Evolutionary conservation across 2,329 filamentous ascomycete species (phyloP).

Genomic region (Xylaria sp.): DNA sequence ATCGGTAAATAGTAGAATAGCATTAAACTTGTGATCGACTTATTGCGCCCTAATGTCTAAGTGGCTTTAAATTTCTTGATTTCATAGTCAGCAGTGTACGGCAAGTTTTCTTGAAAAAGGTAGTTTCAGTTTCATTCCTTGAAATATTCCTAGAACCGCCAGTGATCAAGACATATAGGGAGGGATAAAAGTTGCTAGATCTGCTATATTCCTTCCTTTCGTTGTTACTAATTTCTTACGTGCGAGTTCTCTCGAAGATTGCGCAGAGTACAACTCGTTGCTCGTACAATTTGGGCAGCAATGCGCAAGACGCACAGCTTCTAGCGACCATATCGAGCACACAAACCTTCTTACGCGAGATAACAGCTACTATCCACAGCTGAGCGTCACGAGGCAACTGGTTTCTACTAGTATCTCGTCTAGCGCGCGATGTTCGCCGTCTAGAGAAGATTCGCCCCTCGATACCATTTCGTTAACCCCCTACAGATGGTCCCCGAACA

Average conservation of each 20-base stretch:
- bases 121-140: neutral
- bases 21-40: constrained; percentile 40
- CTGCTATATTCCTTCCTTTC: neutral
- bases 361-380: constrained; percentile 8
- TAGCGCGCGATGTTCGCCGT: constrained; percentile 10
- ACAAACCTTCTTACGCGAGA: neutral
- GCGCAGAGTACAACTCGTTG: neutral
- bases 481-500: constrained; percentile 11
- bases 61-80: neutral
- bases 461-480: neutral
- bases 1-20: constrained; percentile 41
- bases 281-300: neutral
- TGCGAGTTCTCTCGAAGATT: neutral
- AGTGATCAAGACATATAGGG: neutral
- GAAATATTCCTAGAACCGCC: neutral
- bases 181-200: neutral
- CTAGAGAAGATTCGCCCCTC: neutral
- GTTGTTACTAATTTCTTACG: neutral
- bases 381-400: constrained; percentile 13
- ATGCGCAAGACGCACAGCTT: constrained; percentile 4
- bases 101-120: neutral
- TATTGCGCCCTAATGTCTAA: neutral
- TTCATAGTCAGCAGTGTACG: constrained; percentile 7
- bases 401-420: constrained; percentile 1
- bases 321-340: neutral